A percentile compares a stretch with the other conserved stretches of the same genome.
These are phyloP conservation scores for Gymnopilus junonius DNA, from an alignment of 768 basidiomycete species.

Conservation along the genomic window DNA sequence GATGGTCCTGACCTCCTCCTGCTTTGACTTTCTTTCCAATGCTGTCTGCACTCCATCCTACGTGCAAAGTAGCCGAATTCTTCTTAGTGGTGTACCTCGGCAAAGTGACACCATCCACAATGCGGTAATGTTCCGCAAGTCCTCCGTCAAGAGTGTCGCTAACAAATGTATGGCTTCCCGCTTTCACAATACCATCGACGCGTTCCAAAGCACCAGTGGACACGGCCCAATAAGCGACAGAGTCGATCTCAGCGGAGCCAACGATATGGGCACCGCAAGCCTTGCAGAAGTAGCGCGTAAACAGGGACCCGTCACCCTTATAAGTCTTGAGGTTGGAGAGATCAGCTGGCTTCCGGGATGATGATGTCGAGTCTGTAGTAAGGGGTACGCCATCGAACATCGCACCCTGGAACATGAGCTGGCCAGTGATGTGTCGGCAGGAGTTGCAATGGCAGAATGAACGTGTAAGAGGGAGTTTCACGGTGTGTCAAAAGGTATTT, in stretches of 20 bases:
- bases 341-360: too few relatives aligned
- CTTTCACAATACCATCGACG: conserved; percentile 22
- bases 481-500: conserved; percentile 24
- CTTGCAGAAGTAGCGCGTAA: conserved; percentile 28
- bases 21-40: conserved; percentile 17
- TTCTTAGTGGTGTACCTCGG: conserved; percentile 19
- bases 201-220: conserved; percentile 20
- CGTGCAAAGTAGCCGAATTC: conserved; percentile 7
- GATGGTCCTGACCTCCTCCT: not conserved
- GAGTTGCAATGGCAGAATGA: conserved; percentile 30
- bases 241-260: conserved; percentile 6
- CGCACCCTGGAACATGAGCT: conserved; percentile 17
- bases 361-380: too few relatives aligned
- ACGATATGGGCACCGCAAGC: too few relatives aligned
- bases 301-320: too few relatives aligned
- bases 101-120: conserved; percentile 11
- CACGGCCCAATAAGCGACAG: conserved; percentile 21
- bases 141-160: conserved; percentile 27
- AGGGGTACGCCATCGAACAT: not conserved
- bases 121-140: conserved; percentile 21
- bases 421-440: conserved; percentile 32
- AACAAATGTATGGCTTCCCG: conserved; percentile 23
- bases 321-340: not conserved
- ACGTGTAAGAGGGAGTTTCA: conserved; percentile 19
- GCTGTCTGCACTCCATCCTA: conserved; percentile 20